Conservation (phyloP, 805 yeast genomes). For the Wickerhamomyces chaumierensis region DNA sequence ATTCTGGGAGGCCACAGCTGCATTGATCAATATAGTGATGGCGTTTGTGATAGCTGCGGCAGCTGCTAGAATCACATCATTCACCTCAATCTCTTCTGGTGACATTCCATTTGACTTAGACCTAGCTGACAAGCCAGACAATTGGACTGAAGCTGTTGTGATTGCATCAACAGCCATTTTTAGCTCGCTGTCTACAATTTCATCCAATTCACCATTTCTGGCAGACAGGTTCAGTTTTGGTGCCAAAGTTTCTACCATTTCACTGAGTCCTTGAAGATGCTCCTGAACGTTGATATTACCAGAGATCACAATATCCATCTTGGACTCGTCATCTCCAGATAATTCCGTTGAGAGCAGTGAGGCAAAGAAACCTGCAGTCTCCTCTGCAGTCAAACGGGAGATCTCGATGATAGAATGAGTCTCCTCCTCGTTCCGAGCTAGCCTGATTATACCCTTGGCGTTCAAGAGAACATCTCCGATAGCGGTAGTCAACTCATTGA, state of each 20-base stretch:
- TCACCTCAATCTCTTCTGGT: slow-evolving; percentile 53
- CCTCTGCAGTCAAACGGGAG: slow-evolving; percentile 48
- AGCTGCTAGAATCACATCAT: slow-evolving; percentile 65
- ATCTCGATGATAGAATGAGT: slow-evolving; percentile 37
- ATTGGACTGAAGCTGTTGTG: slow-evolving; percentile 48
- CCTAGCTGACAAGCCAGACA: slow-evolving; percentile 37
- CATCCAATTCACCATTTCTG: slow-evolving; percentile 48
- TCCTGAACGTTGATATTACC: slow-evolving; percentile 70
- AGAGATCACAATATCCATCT: slow-evolving; percentile 66
- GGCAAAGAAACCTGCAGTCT: slow-evolving; percentile 50
- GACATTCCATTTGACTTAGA: slow-evolving; percentile 40
- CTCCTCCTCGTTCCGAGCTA: slow-evolving; percentile 36
- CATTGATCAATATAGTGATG: slow-evolving; percentile 54
- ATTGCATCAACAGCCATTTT: slow-evolving; percentile 61
- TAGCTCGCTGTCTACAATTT: slow-evolving; percentile 66
- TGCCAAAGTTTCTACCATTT: slow-evolving; percentile 45
- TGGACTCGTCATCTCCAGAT: slow-evolving; percentile 44
- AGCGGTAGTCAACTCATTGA: slow-evolving; percentile 52
- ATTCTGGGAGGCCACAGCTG: slow-evolving; percentile 71
- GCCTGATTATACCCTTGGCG: slow-evolving; percentile 57
- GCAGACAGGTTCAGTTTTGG: slow-evolving; percentile 24
- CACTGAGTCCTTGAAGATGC: slow-evolving; percentile 45
- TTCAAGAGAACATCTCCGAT: slow-evolving; percentile 53
- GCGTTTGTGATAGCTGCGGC: slow-evolving; percentile 77
- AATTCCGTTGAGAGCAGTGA: slow-evolving; percentile 44